Evolutionary conservation across 2,329 filamentous ascomycete genomes (phyloP).

Genomic region (Conoideocrella luteorostrata): DNA sequence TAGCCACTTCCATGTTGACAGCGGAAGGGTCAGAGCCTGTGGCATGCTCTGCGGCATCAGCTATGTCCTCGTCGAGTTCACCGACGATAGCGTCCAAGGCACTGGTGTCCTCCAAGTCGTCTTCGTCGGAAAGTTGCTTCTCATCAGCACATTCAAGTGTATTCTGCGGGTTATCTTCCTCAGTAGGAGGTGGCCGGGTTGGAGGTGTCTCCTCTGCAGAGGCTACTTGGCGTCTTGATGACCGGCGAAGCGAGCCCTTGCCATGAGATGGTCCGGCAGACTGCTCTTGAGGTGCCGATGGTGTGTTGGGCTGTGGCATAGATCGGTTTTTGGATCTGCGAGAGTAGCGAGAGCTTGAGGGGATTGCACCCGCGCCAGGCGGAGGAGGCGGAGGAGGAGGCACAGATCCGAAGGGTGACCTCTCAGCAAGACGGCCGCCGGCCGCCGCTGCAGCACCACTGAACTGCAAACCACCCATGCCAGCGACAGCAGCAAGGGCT

Average conservation of each 20-base stretch:
- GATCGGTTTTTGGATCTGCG: slow-evolving; percentile 43
- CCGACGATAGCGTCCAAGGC: slow-evolving; percentile 84
- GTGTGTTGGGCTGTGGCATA: slow-evolving; percentile 30
- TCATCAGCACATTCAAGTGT: slow-evolving; percentile 91
- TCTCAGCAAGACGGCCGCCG: slow-evolving; percentile 40
- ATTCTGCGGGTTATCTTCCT: slow-evolving; percentile 58
- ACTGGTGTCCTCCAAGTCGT: slow-evolving; percentile 57
- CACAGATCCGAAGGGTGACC: slow-evolving; percentile 32
- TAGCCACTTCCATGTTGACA: slow-evolving; percentile 84
- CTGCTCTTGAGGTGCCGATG: slow-evolving; percentile 35
- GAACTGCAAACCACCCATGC: slow-evolving; percentile 57
- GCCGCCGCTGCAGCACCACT: slow-evolving; percentile 39
- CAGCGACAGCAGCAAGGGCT: slow-evolving; percentile 71
- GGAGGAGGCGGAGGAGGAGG: slow-evolving; percentile 22
- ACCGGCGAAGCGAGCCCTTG: slow-evolving; percentile 55
- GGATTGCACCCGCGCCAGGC: slow-evolving; percentile 24
- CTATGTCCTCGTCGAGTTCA: slow-evolving; percentile 79
- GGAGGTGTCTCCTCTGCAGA: slow-evolving; percentile 45
- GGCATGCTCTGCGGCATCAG: slow-evolving; percentile 60
- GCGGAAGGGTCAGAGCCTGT: slow-evolving; percentile 62
- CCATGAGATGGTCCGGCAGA: slow-evolving; percentile 46
- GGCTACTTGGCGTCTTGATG: slow-evolving; percentile 52
- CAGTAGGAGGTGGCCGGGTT: slow-evolving; percentile 46
- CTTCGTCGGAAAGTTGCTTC: slow-evolving; percentile 69
- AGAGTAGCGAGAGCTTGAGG: slow-evolving; percentile 37